phyloP scores from a whole-genome alignment of 805 yeast genomes.

The Candida adriatica region DNA sequence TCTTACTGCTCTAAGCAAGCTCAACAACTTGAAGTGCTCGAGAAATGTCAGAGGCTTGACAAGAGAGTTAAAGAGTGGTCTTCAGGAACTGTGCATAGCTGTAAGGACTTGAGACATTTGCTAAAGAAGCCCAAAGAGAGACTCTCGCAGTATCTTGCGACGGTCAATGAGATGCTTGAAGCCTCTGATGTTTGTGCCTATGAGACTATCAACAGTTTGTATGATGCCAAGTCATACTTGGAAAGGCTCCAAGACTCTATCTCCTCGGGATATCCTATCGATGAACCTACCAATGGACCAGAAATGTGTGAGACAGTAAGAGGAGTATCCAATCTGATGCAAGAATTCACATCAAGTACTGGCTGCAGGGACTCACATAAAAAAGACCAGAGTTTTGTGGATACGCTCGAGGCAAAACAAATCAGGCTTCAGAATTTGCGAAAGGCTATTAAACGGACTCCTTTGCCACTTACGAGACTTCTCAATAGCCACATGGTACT shows the following conservation, averaged over 20 bases:
- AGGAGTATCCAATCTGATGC: background rate
- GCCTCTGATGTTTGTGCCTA: constrained; percentile 8
- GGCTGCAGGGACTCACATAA: background rate
- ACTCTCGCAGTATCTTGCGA: constrained; percentile 18
- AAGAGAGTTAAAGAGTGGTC: constrained; percentile 27
- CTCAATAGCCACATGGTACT: constrained; percentile 16
- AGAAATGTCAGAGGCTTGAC: constrained; percentile 10
- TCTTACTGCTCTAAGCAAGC: constrained; percentile 27
- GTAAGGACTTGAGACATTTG: constrained; percentile 19
- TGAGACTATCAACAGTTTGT: constrained; percentile 10
- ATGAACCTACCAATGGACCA: background rate
- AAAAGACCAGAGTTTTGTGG: too few species aligned
- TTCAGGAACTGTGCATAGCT: constrained; percentile 26
- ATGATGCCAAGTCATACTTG: constrained; percentile 14
- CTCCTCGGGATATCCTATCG: background rate
- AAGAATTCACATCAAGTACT: background rate
- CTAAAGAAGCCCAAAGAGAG: constrained; percentile 28
- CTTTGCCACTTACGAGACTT: constrained; percentile 10
- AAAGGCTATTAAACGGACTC: constrained; percentile 2
- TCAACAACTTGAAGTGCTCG: constrained; percentile 24
- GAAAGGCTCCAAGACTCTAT: constrained; percentile 11
- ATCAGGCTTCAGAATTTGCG: constrained; percentile 3
- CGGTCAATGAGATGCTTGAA: constrained; percentile 15
- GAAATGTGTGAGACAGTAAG: background rate
- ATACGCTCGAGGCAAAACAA: too few species aligned